Percentiles rank a stretch among this genome's conserved stretches.
Evolutionary conservation across 331 rosid genomes (phyloP).

Genomic region (Malus hybrid): DNA sequence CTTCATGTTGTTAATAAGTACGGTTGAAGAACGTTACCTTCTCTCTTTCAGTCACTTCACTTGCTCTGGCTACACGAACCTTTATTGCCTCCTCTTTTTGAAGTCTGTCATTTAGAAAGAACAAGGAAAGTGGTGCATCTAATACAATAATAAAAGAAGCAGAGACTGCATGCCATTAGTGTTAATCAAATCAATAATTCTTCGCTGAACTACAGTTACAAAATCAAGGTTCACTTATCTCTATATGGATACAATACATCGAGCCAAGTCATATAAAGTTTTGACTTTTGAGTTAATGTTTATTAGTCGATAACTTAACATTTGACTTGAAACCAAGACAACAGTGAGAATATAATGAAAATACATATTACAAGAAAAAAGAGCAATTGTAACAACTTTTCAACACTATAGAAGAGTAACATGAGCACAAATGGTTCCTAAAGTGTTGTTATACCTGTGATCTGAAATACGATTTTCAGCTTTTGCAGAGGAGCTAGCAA

Average conservation of each 20-base stretch:
- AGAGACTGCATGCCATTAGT: constrained; percentile 1
- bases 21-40: constrained; percentile 51
- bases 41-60: constrained; percentile 78
- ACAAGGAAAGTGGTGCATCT: neutral
- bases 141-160: constrained; percentile 1
- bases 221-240: neutral
- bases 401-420: neutral
- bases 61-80: constrained; percentile 68
- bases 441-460: constrained; percentile 43
- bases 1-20: neutral
- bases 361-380: neutral
- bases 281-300: neutral
- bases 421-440: neutral
- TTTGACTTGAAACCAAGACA: neutral
- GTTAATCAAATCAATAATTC: neutral
- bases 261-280: neutral
- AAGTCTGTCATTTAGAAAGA: constrained; percentile 34
- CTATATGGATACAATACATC: neutral
- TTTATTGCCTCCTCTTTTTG: constrained; percentile 92
- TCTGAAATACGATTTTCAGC: constrained; percentile 96
- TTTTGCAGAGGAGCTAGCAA: constrained; percentile 78
- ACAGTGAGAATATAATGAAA: neutral
- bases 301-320: neutral
- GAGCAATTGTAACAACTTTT: neutral
- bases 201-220: neutral